phyloP scores from a whole-genome alignment of 1,284 basidiomycete genomes.

The Heterobasidion occidentale region DNA sequence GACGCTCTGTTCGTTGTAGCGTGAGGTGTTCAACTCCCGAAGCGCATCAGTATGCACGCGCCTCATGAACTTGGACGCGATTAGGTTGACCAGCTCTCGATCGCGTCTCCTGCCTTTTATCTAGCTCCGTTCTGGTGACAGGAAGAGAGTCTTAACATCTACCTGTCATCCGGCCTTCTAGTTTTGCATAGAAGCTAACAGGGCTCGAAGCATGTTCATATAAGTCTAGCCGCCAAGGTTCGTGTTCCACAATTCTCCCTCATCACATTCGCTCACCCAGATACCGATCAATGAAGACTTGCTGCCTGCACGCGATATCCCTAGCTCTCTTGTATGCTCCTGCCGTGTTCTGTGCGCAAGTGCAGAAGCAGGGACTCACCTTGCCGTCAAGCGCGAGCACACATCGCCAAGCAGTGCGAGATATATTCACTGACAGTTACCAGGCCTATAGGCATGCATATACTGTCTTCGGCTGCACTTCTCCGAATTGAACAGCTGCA shows the following conservation, averaged over 20 bases:
- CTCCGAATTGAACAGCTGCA: not conserved
- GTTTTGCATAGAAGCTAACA: too few relatives aligned
- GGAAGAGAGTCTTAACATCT: not conserved
- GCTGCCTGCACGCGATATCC: not conserved
- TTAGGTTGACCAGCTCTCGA: not conserved
- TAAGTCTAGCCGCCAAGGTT: too few relatives aligned
- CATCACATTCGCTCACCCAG: not conserved
- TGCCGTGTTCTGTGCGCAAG: slow-evolving; percentile 19
- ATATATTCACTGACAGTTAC: slow-evolving; percentile 52
- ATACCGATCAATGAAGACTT: not conserved
- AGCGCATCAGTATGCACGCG: not conserved
- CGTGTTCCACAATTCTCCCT: not conserved
- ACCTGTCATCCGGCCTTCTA: not conserved
- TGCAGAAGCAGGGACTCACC: slow-evolving; percentile 36
- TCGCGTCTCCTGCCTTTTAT: not conserved
- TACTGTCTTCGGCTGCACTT: not conserved
- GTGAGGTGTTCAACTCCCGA: not conserved
- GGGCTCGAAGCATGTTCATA: too few relatives aligned
- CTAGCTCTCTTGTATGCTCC: slow-evolving; percentile 14
- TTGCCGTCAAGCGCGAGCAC: slow-evolving; percentile 33
- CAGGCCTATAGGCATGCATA: slow-evolving; percentile 45
- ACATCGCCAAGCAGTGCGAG: slow-evolving; percentile 36
- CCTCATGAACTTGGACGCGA: not conserved
- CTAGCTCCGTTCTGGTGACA: not conserved
- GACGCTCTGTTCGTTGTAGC: not conserved